Evolutionary conservation across 768 basidiomycete genomes (phyloP).

Genomic region (Megacollybia marginata): DNA sequence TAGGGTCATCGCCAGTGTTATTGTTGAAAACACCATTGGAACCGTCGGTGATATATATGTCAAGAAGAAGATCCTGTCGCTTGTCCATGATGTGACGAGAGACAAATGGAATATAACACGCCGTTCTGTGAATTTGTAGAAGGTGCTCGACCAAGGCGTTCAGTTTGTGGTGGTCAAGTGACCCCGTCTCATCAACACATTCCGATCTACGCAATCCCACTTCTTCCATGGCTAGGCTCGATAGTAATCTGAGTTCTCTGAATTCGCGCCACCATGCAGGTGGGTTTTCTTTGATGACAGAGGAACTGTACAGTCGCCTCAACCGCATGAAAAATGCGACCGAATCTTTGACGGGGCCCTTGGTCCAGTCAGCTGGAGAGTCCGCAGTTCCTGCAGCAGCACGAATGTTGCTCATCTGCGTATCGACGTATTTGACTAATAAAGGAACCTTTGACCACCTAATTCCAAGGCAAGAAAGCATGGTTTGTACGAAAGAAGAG

Average conservation of each 20-base stretch:
- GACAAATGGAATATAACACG: conserved; percentile 9
- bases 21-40: conserved; percentile 9
- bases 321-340: conserved; percentile 5
- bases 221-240: conserved; percentile 6
- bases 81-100: conserved; percentile 8
- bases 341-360: conserved; percentile 3
- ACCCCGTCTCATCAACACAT: conserved; percentile 7
- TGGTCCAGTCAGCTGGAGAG: conserved; percentile 5
- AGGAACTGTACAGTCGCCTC: conserved; percentile 2
- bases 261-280: conserved; percentile 12
- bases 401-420: conserved; percentile 10
- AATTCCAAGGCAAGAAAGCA: conserved; percentile 8
- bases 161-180: conserved; percentile 2
- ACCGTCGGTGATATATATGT: conserved; percentile 7
- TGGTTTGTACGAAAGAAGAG: conserved; percentile 7
- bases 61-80: conserved; percentile 11
- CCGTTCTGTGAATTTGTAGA: conserved; percentile 8
- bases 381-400: conserved; percentile 2
- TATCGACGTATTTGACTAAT: conserved; percentile 6
- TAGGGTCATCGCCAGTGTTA: conserved; percentile 3
- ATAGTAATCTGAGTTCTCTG: conserved; percentile 9
- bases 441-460: conserved; percentile 9
- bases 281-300: background rate
- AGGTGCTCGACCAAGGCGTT: conserved; percentile 9
- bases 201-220: conserved; percentile 3